phyloP scores from a whole-genome alignment of 306 rosid species.

The Senna siamea region DNA sequence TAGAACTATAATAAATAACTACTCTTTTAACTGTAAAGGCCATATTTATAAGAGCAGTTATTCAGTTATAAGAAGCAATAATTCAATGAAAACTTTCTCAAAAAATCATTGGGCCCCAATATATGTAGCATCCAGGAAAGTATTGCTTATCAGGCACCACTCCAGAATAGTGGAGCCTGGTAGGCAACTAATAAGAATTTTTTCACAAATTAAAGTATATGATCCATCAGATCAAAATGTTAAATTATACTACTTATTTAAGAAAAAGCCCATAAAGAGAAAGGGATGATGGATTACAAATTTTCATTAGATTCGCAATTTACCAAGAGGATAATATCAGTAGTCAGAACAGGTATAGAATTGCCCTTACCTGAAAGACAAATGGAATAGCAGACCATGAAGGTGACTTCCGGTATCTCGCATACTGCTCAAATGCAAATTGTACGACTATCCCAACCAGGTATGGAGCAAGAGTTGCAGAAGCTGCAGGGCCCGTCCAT shows the following conservation, averaged over 20 bases:
- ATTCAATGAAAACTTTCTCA: neutral
- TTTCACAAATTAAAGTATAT: neutral
- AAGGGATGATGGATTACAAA: no score
- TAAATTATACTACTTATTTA: conserved; percentile 8
- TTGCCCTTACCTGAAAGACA: conserved; percentile 78
- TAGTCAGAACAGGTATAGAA: conserved; percentile 2
- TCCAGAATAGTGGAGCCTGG: neutral
- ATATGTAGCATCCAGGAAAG: neutral
- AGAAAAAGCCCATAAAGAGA: conserved; percentile 7
- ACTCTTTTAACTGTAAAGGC: neutral
- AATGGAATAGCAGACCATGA: conserved; percentile 95
- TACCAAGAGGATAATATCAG: conserved; percentile 16
- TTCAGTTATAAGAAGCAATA: neutral
- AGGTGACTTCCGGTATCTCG: conserved; percentile 78
- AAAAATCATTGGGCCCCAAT: neutral
- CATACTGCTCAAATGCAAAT: conserved; percentile 96
- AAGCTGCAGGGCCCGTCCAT: conserved; percentile 99
- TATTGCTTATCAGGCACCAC: neutral
- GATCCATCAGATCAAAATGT: conserved; percentile 4
- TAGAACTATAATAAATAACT: no score
- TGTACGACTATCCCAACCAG: conserved; percentile 95
- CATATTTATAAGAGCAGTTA: neutral
- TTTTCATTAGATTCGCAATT: neutral
- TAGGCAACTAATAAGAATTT: neutral
- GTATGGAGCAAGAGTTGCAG: conserved; percentile 98